Percentiles rank a stretch among this genome's conserved stretches.
These are phyloP conservation scores for Solanum hybrid DNA, from an alignment of 305 asterid species.

Conservation along the genomic window DNA sequence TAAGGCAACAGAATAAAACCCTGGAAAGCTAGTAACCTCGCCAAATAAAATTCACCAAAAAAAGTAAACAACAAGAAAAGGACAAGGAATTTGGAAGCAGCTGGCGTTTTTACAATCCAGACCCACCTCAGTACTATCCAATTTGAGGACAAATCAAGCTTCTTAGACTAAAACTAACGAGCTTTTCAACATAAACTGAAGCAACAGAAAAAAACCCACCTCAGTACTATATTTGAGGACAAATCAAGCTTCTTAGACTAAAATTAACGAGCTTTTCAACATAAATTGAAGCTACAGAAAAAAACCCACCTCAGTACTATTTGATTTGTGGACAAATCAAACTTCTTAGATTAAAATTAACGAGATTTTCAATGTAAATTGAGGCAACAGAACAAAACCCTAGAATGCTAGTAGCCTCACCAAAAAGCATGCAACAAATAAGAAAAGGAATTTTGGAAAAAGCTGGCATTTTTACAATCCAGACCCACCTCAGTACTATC, in stretches of 20 bases:
- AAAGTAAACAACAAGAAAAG: background rate
- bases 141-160: background rate
- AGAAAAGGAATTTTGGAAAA: background rate
- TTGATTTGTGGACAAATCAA: background rate
- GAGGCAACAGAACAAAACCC: background rate
- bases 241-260: background rate
- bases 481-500: background rate
- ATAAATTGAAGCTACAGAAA: background rate
- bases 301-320: background rate
- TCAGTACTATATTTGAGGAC: background rate
- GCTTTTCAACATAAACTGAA: background rate
- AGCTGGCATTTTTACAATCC: background rate
- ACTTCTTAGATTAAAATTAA: background rate
- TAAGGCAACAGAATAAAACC: background rate
- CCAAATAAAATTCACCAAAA: background rate
- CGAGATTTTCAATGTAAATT: background rate
- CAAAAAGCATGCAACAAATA: background rate
- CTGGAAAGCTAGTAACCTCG: background rate
- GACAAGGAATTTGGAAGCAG: background rate
- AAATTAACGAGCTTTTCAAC: background rate
- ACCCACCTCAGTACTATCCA: background rate
- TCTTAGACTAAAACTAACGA: background rate
- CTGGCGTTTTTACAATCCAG: background rate
- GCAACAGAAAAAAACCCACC: background rate
- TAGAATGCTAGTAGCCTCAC: background rate